Evolutionary conservation across 2,329 filamentous ascomycete genomes (phyloP).

Genomic region (Fusarium euwallaceae): DNA sequence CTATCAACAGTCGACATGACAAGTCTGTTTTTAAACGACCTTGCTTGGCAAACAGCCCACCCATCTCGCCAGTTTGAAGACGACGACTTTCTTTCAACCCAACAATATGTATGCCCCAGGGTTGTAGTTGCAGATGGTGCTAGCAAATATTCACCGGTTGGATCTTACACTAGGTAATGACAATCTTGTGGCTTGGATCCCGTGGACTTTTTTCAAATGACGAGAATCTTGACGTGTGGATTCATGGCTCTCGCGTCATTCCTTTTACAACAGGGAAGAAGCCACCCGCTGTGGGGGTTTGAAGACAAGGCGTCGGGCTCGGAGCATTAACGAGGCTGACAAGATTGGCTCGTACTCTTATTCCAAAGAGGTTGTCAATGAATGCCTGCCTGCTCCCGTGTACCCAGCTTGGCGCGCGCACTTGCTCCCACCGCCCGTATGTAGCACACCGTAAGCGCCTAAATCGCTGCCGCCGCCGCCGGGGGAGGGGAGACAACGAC

Average conservation of each 20-base stretch:
- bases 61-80: constrained; percentile 4
- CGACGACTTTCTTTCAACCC: not conserved
- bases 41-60: constrained; percentile 24
- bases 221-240: constrained; percentile 39
- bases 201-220: constrained; percentile 6
- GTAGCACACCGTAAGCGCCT: constrained; percentile 37
- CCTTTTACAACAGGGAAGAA: constrained; percentile 18
- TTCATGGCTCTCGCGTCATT: constrained; percentile 44
- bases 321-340: constrained; percentile 25
- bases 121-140: not conserved
- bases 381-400: not conserved
- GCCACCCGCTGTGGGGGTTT: constrained; percentile 15
- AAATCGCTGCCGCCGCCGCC: constrained; percentile 17
- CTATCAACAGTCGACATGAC: constrained; percentile 4
- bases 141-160: not conserved
- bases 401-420: constrained; percentile 9
- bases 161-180: not conserved
- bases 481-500: not conserved
- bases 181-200: constrained; percentile 14
- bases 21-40: not conserved
- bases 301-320: not conserved
- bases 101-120: not conserved
- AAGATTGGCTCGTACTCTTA: constrained; percentile 18
- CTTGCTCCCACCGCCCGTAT: constrained; percentile 36
- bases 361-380: not conserved